Evolutionary conservation across 2,329 filamentous ascomycete genomes (phyloP), one percentile per base, ranked within the genome.

Genomic region (Dactylellina haptotyla): DNA sequence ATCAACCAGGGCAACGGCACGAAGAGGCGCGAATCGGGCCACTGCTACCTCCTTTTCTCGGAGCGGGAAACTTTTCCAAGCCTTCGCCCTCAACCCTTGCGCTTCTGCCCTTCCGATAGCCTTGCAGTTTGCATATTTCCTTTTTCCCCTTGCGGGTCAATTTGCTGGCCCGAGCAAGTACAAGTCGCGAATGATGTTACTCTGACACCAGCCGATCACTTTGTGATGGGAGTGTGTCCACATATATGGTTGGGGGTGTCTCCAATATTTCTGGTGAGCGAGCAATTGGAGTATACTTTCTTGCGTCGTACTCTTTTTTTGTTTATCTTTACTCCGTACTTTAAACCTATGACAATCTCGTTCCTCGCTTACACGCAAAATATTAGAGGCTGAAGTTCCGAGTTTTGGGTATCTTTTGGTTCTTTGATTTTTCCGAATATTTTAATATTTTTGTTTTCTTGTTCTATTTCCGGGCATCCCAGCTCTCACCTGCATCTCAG

Each of bases 381-480:
- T 8, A 46, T 46, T 18, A 18, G 18, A 46, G 41, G 41, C 41
- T 46, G 41, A 46, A 23, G n/a, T 23, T 20, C n/a, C n/a, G n/a
- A n/a, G n/a, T n/a, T n/a, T n/a, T n/a, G n/a, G n/a, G n/a, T n/a
- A n/a, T n/a, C n/a, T n/a, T n/a, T n/a, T n/a, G n/a, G n/a, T n/a
- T n/a, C n/a, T n/a, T n/a, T n/a, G n/a, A n/a, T n/a, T n/a, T n/a
- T n/a, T n/a, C 34, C 51, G 41, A 32, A 16, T 39, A 26, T 32
- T 41, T 43, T 30, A 54, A 18, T 16, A 23, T 48, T 61, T 26
- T 57, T 28, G 20, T 51, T 10, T 16, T 50, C 51, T 57, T 51
- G 66, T 71, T 71, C 58, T 50, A 58, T 58, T 58, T 71, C 58
- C 66, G 66, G 65, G 50, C 50, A 71, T 61, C 66, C 58, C 58